phyloP scores from a whole-genome alignment of 208 protist genomes.

The Trypanosoma rangeli region DNA sequence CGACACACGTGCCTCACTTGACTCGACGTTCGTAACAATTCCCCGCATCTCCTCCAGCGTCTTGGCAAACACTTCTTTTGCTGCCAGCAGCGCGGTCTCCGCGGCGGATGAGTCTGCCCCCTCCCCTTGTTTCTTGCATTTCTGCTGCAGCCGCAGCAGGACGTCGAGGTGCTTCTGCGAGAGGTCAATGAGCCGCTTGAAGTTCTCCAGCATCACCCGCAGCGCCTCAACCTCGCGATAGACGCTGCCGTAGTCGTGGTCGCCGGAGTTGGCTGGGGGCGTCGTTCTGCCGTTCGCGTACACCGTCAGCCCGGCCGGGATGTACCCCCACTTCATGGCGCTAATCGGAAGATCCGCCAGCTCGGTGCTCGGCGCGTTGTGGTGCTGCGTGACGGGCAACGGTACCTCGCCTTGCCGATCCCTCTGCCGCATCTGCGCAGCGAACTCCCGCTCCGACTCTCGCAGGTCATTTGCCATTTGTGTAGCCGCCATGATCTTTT shows the following conservation, averaged over 20 bases:
- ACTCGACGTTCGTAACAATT: conserved; percentile 38
- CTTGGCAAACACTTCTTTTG: conserved; percentile 20
- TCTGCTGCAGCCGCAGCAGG: conserved; percentile 55
- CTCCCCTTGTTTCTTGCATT: conserved; percentile 36
- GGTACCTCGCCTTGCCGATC: conserved; percentile 55
- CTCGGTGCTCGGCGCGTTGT: conserved; percentile 31
- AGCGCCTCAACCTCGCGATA: conserved; percentile 45
- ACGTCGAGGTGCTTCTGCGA: conserved; percentile 59
- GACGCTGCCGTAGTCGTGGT: conserved; percentile 33
- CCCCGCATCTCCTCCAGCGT: conserved; percentile 28
- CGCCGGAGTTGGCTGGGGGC: conserved; percentile 4
- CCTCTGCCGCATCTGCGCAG: conserved; percentile 55
- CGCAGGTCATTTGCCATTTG: conserved; percentile 75
- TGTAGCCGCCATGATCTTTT: conserved; percentile 42
- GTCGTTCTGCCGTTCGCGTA: conserved; percentile 49
- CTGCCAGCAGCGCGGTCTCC: conserved; percentile 1
- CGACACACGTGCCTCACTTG: conserved; percentile 8
- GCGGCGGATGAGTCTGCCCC: conserved; percentile 22
- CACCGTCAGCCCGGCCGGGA: conserved; percentile 77
- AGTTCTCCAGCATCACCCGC: conserved; percentile 53
- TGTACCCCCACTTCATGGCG: conserved; percentile 75
- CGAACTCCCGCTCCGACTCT: conserved; percentile 65
- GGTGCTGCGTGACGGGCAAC: conserved; percentile 31
- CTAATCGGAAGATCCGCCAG: conserved; percentile 38
- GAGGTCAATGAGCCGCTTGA: conserved; percentile 72